These are phyloP conservation scores for Botryosphaeria dothidea DNA, from an alignment of 2,329 filamentous ascomycete genomes.

Conservation along the genomic window DNA sequence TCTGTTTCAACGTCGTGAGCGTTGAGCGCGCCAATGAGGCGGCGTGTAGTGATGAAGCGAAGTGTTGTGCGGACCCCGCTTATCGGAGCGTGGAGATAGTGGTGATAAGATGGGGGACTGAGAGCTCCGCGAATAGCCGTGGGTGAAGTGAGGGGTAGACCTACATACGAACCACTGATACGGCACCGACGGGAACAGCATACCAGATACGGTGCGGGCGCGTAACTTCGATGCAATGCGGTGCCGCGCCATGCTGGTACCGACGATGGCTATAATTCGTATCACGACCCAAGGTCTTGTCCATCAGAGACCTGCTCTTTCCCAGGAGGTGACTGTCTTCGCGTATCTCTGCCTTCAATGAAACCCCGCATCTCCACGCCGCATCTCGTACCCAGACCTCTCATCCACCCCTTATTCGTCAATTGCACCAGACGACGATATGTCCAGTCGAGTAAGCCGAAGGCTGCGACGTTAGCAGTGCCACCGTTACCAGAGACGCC, in stretches of 20 bases:
- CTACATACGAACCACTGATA: not conserved
- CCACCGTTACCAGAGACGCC: slow-evolving; percentile 3
- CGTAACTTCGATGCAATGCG: not conserved
- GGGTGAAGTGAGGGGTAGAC: slow-evolving; percentile 2
- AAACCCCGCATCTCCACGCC: not conserved
- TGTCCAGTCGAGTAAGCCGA: slow-evolving; percentile 11
- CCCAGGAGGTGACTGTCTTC: not conserved
- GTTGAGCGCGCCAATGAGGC: not conserved
- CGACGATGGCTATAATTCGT: not conserved
- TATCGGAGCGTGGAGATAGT: not conserved
- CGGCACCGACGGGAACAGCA: not conserved
- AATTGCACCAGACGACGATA: not conserved
- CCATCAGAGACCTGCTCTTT: not conserved
- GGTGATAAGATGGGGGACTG: slow-evolving; percentile 7
- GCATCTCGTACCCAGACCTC: not conserved
- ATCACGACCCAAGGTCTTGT: not conserved
- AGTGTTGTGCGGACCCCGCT: not conserved
- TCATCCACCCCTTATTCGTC: not conserved
- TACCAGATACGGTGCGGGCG: not conserved
- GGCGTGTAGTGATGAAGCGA: not conserved
- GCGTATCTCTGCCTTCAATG: not conserved
- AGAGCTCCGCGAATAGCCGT: slow-evolving; percentile 6
- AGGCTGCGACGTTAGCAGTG: slow-evolving; percentile 2
- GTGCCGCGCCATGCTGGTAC: not conserved
- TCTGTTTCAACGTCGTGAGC: not conserved